Evolutionary conservation across 208 protist genomes (phyloP).

Genomic region (Trypanosoma platydactyli): DNA sequence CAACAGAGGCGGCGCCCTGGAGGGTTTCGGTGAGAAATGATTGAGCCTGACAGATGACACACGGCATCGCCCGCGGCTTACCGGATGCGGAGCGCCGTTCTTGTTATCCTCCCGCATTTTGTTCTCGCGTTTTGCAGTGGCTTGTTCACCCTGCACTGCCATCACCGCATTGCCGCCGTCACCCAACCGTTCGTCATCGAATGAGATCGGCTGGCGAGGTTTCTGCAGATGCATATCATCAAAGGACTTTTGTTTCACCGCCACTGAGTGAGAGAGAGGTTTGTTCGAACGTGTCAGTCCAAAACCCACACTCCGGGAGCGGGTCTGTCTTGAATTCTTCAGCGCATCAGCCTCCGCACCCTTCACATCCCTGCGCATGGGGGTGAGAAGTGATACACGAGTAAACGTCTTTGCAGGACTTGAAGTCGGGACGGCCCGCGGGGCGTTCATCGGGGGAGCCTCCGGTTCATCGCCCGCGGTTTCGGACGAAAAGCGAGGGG

Average conservation of each 20-base stretch:
- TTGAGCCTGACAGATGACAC: constrained; percentile 7
- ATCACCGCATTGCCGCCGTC: background rate
- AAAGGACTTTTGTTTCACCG: background rate
- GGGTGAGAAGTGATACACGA: background rate
- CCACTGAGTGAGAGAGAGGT: background rate
- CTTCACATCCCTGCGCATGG: background rate
- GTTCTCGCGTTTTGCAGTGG: no score
- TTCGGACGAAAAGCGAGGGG: background rate
- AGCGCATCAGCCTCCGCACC: no score
- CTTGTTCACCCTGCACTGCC: background rate
- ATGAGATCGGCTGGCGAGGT: no score
- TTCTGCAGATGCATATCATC: constrained; percentile 12
- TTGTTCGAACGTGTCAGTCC: background rate
- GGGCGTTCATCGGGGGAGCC: background rate
- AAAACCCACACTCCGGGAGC: constrained; percentile 8
- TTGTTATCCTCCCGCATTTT: background rate
- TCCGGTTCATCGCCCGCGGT: background rate
- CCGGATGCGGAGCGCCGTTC: background rate
- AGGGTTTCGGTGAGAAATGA: background rate
- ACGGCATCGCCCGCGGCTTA: background rate
- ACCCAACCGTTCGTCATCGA: background rate
- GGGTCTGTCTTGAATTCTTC: background rate
- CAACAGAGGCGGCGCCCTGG: background rate
- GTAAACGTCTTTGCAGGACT: background rate
- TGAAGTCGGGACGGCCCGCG: background rate